Evolutionary conservation across 257 asterid species (phyloP).

Genomic region (Solanum sparsipilum): DNA sequence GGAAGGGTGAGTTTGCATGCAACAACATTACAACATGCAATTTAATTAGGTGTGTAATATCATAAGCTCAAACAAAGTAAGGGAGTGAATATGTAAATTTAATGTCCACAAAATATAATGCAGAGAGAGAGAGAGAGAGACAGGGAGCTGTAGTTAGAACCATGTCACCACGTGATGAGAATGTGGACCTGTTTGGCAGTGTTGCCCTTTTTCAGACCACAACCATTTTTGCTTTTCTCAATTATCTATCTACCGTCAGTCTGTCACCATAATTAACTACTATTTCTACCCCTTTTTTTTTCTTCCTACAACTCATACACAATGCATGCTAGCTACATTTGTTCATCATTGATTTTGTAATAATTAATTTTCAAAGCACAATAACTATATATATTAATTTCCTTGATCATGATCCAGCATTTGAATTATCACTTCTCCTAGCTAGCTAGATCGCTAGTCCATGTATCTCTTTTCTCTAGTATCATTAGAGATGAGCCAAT

Average conservation of each 20-base stretch:
- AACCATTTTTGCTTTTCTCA: neutral
- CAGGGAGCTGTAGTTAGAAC: neutral
- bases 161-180: neutral
- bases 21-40: neutral
- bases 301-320: neutral
- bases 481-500: too few relatives aligned
- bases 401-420: too few relatives aligned
- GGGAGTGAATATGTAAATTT: neutral
- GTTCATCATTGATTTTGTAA: neutral
- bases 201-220: slow-evolving; percentile 1
- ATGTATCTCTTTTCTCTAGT: neutral
- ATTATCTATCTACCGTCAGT: neutral
- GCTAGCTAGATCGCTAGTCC: neutral
- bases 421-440: neutral
- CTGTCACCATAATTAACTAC: neutral
- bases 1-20: neutral
- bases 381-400: neutral
- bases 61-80: neutral
- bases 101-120: neutral
- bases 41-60: neutral
- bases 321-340: neutral
- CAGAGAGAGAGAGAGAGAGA: neutral
- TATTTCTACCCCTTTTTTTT: neutral
- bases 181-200: neutral
- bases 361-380: neutral